Evolutionary conservation across 805 yeast genomes (phyloP), one percentile per base, ranked within the genome.

Genomic region (Wickerhamomyces chaumierensis): DNA sequence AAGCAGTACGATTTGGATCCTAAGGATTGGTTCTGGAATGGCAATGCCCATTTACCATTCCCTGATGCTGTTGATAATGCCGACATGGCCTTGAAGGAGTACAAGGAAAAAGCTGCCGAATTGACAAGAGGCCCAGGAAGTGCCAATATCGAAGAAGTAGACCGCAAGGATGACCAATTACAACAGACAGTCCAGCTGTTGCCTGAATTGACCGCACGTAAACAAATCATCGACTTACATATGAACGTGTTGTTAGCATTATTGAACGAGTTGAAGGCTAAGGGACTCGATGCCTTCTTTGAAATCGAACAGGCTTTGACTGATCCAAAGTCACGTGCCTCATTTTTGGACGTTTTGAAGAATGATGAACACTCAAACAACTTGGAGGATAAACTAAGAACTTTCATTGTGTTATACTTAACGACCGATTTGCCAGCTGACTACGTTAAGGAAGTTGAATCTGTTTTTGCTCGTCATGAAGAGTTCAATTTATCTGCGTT

Each of bases 61-160:
- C 98, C 98, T 1, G 96, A 90, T 56, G 97, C 94, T n/a, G 98
- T 94, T 27, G 98, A 92, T 58, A 85, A 85, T 59, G 94, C 94
- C 17, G 97, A 92, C 53, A 61, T 69, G 20, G 96, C 86, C 42
- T 68, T 88, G 43, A 75, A 80, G 42, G 68, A 70, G 39, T 92
- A 92, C 61, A 90, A 88, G 48, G 72, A 73, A 41, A 96, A 86
- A 49, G 95, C 96, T 2, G 81, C 79, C 44, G 94, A 82, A 42
- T 68, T 94, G 37, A 86, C 96, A 1, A 71, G 73, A 36, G 77
- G 73, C 46, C 81, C 78, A 3, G 23, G 23, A 6, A 21, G 23
- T 25, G 67, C 79, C 8, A 78, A 85, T 18, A 61, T 88, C 34
- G 76, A 74, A 47, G 96, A 87, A 44, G 69, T 88, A 34, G 83